Evolutionary conservation across 2,329 filamentous ascomycete species (phyloP).

Genomic region (Leptographium galeiforme): DNA sequence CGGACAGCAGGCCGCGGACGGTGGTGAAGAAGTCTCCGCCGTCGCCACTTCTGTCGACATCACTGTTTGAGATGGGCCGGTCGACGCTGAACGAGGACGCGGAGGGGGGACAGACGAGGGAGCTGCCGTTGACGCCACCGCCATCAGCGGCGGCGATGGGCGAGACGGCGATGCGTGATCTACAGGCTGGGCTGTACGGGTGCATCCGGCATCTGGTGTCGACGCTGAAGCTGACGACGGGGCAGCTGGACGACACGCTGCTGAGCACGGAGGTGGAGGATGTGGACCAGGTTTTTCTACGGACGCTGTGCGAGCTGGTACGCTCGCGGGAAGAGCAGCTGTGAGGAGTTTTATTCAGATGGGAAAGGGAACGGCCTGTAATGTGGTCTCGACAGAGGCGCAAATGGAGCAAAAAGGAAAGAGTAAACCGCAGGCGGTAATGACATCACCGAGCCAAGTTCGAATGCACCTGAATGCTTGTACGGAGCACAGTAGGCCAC

Average conservation of each 20-base stretch:
- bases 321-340: slow-evolving; percentile 23
- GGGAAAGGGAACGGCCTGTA: too few relatives aligned
- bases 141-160: neutral
- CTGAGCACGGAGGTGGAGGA: slow-evolving; percentile 12
- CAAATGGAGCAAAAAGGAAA: too few relatives aligned
- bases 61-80: neutral
- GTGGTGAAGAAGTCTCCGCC: neutral
- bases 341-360: neutral
- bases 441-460: too few relatives aligned
- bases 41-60: neutral
- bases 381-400: neutral
- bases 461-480: too few relatives aligned
- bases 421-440: too few relatives aligned
- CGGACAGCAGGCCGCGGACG: neutral
- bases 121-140: neutral
- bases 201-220: slow-evolving; percentile 38
- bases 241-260: slow-evolving; percentile 6
- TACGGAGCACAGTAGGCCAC: neutral
- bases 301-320: slow-evolving; percentile 28
- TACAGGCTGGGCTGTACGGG: slow-evolving; percentile 34
- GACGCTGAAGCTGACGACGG: slow-evolving; percentile 25
- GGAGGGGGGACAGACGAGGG: neutral
- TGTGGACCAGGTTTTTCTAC: slow-evolving; percentile 24
- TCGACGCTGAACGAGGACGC: neutral
- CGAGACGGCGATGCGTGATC: slow-evolving; percentile 22